Percentiles rank a stretch among this genome's conserved stretches.
Evolutionary conservation across 208 protist species (phyloP).

Genomic region (Trypanosoma brucei): DNA sequence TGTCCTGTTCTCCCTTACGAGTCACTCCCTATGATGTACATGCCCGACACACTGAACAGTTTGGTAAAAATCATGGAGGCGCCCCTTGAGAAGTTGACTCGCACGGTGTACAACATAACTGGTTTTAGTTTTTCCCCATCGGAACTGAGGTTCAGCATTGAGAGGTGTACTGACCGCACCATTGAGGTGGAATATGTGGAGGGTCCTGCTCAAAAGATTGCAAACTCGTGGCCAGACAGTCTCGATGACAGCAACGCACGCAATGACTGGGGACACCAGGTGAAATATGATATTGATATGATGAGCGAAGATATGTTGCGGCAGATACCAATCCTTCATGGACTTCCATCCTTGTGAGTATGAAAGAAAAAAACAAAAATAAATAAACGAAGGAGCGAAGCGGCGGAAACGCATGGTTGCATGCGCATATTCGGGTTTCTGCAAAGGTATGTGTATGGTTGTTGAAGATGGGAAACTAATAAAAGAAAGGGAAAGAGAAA

Average conservation of each 20-base stretch:
- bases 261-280: constrained; percentile 54
- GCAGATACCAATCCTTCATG: constrained; percentile 22
- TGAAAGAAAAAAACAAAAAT: too few relatives aligned
- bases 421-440: too few relatives aligned
- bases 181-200: constrained; percentile 57
- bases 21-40: constrained; percentile 87
- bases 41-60: constrained; percentile 66
- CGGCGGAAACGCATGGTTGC: too few relatives aligned
- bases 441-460: too few relatives aligned
- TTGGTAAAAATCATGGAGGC: constrained; percentile 66
- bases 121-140: constrained; percentile 71
- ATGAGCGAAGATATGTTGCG: constrained; percentile 67
- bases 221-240: constrained; percentile 73
- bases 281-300: constrained; percentile 50
- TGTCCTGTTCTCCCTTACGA: constrained; percentile 67
- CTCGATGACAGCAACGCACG: constrained; percentile 80
- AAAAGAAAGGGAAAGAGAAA: too few relatives aligned
- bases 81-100: constrained; percentile 19
- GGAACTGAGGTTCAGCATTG: constrained; percentile 46
- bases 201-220: constrained; percentile 68
- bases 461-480: too few relatives aligned
- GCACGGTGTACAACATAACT: constrained; percentile 78
- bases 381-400: too few relatives aligned
- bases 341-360: constrained; percentile 2
- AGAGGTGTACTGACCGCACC: constrained; percentile 36